phyloP scores from a whole-genome alignment of 31 red algal genomes.

The Pterothamnion heteromorphum region DNA sequence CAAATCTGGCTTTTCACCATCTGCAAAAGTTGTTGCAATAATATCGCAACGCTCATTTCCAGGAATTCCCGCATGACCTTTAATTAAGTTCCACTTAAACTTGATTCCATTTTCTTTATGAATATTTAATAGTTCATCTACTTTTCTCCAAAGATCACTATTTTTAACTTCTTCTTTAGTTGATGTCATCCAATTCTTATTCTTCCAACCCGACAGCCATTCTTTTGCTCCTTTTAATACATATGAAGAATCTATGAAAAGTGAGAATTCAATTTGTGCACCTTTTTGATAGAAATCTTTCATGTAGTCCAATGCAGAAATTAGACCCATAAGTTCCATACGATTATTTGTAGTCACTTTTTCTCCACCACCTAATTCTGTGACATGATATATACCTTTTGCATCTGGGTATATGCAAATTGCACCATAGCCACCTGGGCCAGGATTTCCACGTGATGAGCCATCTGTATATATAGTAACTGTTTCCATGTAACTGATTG shows the following conservation, averaged over 20 bases:
- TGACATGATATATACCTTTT: too few species aligned
- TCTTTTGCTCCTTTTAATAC: neutral
- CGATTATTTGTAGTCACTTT: neutral
- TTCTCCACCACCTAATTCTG: neutral
- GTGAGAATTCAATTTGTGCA: neutral
- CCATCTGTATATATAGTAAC: neutral
- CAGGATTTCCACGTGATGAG: neutral
- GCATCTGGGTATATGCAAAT: neutral
- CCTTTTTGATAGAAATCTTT: neutral
- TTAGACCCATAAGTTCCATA: neutral
- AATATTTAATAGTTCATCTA: neutral
- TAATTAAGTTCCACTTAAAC: neutral
- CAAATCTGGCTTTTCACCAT: neutral
- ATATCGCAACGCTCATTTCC: neutral
- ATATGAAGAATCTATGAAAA: neutral
- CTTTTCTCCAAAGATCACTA: neutral
- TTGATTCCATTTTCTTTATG: neutral
- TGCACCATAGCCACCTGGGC: neutral
- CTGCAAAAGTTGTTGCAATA: neutral
- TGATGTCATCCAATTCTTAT: neutral
- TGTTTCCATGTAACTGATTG: neutral
- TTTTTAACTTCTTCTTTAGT: neutral
- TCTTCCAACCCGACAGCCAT: neutral
- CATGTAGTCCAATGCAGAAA: neutral
- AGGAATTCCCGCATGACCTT: neutral